phyloP scores from a whole-genome alignment of 148 eudicot species.

The Chenopodium berlandieri region DNA sequence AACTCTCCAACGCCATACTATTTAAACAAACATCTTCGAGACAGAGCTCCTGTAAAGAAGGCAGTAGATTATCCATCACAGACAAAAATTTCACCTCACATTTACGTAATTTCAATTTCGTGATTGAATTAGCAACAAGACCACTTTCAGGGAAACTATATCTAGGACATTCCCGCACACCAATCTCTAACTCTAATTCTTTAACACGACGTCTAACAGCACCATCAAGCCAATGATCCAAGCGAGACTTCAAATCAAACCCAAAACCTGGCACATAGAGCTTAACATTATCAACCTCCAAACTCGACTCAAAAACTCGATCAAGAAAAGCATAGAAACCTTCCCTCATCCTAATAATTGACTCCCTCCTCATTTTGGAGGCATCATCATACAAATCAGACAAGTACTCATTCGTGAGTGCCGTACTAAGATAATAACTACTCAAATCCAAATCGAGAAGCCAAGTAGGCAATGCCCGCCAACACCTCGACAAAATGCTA shows the following conservation, averaged over 20 bases:
- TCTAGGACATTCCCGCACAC: background rate
- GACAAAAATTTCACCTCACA: background rate
- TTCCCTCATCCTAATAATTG: background rate
- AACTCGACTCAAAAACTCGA: slow-evolving; percentile 6
- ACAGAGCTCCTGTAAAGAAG: background rate
- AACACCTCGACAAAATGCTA: slow-evolving; percentile 13
- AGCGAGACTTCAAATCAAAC: slow-evolving; percentile 5
- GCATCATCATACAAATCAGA: too few relatives aligned
- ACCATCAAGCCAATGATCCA: slow-evolving; percentile 15
- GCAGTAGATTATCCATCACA: background rate
- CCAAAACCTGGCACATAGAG: slow-evolving; percentile 14
- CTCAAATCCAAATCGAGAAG: background rate
- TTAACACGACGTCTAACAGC: background rate
- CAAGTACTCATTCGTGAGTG: background rate
- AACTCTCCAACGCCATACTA: background rate
- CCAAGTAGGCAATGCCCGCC: slow-evolving; percentile 19
- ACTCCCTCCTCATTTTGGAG: too few relatives aligned
- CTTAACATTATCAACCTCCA: slow-evolving; percentile 2
- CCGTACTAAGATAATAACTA: background rate
- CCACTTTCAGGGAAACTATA: background rate
- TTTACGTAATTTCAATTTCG: background rate
- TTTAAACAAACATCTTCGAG: background rate
- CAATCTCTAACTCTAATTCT: slow-evolving; percentile 4
- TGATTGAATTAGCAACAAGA: background rate
- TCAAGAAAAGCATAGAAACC: slow-evolving; percentile 10